Percentiles rank a stretch among this genome's conserved stretches.
phyloP scores from a whole-genome alignment of 116 monocot species.

The Trichopus zeylanicus region DNA sequence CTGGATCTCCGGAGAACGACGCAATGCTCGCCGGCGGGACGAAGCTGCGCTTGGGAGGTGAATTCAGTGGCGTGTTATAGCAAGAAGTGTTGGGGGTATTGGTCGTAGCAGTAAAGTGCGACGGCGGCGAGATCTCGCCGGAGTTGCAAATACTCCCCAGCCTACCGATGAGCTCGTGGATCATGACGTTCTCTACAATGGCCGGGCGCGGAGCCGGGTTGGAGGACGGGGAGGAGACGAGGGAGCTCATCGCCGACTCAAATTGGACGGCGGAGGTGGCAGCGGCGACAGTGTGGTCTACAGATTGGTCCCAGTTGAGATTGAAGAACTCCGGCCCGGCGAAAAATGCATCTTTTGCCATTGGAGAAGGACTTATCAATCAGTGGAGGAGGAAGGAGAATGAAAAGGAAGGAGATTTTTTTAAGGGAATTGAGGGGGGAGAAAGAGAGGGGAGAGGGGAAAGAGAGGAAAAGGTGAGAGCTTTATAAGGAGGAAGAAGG shows the following conservation, averaged over 20 bases:
- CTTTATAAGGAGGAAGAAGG: no score
- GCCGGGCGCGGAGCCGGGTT: slow-evolving; percentile 7
- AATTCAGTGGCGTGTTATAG: slow-evolving; percentile 34
- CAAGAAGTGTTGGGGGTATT: slow-evolving; percentile 8
- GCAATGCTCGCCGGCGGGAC: slow-evolving; percentile 13
- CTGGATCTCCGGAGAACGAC: slow-evolving; percentile 30
- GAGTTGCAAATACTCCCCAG: slow-evolving; percentile 40
- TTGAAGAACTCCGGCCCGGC: slow-evolving; percentile 46
- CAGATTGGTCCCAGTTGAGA: slow-evolving; percentile 59
- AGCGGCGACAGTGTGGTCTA: slow-evolving; percentile 12
- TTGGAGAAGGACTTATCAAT: neutral
- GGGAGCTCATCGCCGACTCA: slow-evolving; percentile 46
- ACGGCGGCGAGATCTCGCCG: slow-evolving; percentile 27
- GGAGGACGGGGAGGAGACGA: slow-evolving; percentile 40
- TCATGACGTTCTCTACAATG: slow-evolving; percentile 10
- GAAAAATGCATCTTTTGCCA: slow-evolving; percentile 33
- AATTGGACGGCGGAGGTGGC: slow-evolving; percentile 13
- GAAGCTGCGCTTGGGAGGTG: slow-evolving; percentile 27
- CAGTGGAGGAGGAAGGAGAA: no score
- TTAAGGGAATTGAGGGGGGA: no score
- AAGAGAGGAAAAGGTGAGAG: no score
- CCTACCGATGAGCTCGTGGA: slow-evolving; percentile 30
- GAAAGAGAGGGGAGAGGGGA: no score
- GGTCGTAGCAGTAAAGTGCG: neutral
- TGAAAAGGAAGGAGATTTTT: no score